These are phyloP conservation scores for Emericellopsis terricola DNA, from an alignment of 495 filamentous ascomycete genomes.

Conservation along the genomic window DNA sequence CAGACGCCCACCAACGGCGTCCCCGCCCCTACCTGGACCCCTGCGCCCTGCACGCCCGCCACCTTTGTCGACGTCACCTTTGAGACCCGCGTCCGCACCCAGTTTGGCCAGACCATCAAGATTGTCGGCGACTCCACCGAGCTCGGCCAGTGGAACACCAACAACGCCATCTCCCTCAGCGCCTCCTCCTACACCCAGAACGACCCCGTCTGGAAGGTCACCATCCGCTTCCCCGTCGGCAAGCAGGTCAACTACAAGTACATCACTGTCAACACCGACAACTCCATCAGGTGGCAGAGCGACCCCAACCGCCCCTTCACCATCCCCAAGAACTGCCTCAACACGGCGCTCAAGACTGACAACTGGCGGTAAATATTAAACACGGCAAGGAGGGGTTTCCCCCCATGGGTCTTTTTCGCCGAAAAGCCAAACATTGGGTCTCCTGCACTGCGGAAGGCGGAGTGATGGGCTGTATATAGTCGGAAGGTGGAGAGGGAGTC, in stretches of 20 bases:
- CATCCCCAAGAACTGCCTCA: conserved; percentile 31
- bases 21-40: conserved; percentile 12
- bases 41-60: conserved; percentile 20
- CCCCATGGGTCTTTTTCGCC: too few species aligned
- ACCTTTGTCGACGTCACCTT: conserved; percentile 40
- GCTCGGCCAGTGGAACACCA: conserved; percentile 39
- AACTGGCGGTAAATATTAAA: conserved; percentile 17
- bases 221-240: conserved; percentile 31
- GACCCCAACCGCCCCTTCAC: conserved; percentile 43
- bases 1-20: conserved; percentile 24
- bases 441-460: too few species aligned
- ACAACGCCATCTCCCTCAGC: conserved; percentile 29
- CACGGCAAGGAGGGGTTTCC: too few species aligned
- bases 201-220: conserved; percentile 40
- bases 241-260: conserved; percentile 48
- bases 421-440: too few species aligned
- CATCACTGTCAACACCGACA: conserved; percentile 35
- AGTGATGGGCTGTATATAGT: too few species aligned
- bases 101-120: conserved; percentile 39
- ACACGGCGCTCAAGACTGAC: conserved; percentile 17
- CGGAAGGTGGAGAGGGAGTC: too few species aligned
- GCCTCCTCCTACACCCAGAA: conserved; percentile 32
- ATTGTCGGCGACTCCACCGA: conserved; percentile 33
- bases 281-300: conserved; percentile 41
- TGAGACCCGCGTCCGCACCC: conserved; percentile 33